Evolutionary conservation across 163 green algal genomes (phyloP).

Genomic region (Chloroidium sp.): DNA sequence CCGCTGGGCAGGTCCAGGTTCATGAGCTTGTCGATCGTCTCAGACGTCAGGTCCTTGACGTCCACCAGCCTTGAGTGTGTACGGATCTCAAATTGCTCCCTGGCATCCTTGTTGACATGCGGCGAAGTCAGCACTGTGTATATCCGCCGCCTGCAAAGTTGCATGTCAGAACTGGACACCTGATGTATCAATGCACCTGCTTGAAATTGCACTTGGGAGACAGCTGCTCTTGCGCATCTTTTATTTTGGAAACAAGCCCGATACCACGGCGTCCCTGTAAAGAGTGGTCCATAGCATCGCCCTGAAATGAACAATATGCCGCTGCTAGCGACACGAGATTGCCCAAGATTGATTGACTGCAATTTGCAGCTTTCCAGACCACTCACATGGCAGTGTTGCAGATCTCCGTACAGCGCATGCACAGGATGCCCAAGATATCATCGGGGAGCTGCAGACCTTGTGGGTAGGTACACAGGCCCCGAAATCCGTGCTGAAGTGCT

Average conservation of each 20-base stretch:
- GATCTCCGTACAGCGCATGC: too few species aligned
- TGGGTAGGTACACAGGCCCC: slow-evolving; percentile 83
- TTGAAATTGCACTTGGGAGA: too few species aligned
- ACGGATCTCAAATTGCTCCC: slow-evolving; percentile 95
- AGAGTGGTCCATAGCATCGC: too few species aligned
- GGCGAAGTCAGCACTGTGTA: slow-evolving; percentile 93
- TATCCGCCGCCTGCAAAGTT: slow-evolving; percentile 32
- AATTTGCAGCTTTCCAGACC: background rate
- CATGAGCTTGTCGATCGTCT: slow-evolving; percentile 94
- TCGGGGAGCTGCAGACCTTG: slow-evolving; percentile 18
- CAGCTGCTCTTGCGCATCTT: too few species aligned
- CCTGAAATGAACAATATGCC: too few species aligned
- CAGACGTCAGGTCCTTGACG: slow-evolving; percentile 76
- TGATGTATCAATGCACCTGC: too few species aligned
- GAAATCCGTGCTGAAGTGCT: slow-evolving; percentile 50
- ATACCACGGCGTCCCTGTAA: too few species aligned
- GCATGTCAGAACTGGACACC: too few species aligned
- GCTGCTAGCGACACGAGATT: too few species aligned
- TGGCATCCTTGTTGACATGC: slow-evolving; percentile 97
- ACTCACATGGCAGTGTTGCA: too few species aligned
- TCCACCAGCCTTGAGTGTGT: slow-evolving; percentile 92
- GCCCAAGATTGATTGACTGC: background rate
- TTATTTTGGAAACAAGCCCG: too few species aligned
- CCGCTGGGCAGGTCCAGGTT: slow-evolving; percentile 73
- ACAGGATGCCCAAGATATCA: too few species aligned